These are phyloP conservation scores for Chlorella ohadii DNA, from an alignment of 139 green algal species.

Conservation along the genomic window DNA sequence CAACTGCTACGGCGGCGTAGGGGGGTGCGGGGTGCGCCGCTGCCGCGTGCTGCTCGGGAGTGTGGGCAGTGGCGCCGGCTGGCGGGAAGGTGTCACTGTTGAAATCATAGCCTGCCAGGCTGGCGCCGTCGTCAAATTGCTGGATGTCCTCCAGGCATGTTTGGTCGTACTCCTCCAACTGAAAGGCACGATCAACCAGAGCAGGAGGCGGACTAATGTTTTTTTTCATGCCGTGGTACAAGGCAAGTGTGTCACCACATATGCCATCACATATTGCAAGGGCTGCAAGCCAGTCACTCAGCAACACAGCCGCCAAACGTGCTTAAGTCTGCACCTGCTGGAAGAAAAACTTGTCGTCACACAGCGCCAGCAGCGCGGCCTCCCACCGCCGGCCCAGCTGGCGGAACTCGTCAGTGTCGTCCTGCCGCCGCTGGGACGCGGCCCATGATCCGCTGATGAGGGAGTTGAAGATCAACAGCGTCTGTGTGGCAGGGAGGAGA, in stretches of 20 bases:
- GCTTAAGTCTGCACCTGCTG: constrained; percentile 26
- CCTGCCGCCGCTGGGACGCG: neutral
- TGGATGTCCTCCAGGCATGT: constrained; percentile 42
- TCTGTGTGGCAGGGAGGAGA: neutral
- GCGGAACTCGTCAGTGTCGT: constrained; percentile 40
- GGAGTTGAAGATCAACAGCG: constrained; percentile 56
- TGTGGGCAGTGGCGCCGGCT: neutral
- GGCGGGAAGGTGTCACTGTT: constrained; percentile 17
- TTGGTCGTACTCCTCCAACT: constrained; percentile 55
- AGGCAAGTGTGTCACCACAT: too few relatives aligned
- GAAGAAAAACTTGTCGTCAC: constrained; percentile 51
- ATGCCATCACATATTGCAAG: too few relatives aligned
- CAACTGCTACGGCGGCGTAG: neutral
- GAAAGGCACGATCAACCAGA: too few relatives aligned
- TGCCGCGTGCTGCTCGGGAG: neutral
- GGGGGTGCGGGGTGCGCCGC: neutral
- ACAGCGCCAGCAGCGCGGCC: constrained; percentile 42
- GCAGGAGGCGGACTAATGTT: too few relatives aligned
- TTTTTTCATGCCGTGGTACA: too few relatives aligned
- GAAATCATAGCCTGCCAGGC: constrained; percentile 31
- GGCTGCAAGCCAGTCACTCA: too few relatives aligned
- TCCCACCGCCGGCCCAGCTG: constrained; percentile 33
- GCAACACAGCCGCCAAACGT: neutral
- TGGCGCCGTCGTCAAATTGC: constrained; percentile 32
- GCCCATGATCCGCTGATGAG: constrained; percentile 47